Percentiles rank a stretch among this genome's conserved stretches.
phyloP scores from a whole-genome alignment of 257 asterid species.

The Nicotiana knightiana region DNA sequence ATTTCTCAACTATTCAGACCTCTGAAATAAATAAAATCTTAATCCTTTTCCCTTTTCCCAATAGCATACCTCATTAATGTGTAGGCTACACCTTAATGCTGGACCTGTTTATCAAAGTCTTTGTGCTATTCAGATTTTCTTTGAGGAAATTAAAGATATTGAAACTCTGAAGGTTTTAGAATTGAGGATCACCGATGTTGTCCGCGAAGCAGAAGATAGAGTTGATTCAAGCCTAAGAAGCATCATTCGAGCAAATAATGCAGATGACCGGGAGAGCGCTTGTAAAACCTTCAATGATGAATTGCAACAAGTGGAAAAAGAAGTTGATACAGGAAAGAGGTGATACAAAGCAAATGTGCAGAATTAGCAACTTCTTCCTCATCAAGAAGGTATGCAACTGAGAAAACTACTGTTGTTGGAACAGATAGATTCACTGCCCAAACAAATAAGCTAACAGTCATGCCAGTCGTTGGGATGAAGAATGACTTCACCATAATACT shows the following conservation, averaged over 20 bases:
- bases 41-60: too few relatives aligned
- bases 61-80: too few relatives aligned
- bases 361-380: neutral
- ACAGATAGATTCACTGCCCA: too few relatives aligned
- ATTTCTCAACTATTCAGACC: too few relatives aligned
- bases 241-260: neutral
- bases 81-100: too few relatives aligned
- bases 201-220: conserved; percentile 7
- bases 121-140: too few relatives aligned
- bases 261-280: neutral
- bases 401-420: neutral
- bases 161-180: neutral
- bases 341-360: neutral
- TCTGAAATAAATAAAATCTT: too few relatives aligned
- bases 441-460: too few relatives aligned
- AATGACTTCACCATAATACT: neutral
- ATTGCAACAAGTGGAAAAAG: neutral
- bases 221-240: conserved; percentile 1
- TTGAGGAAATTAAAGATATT: too few relatives aligned
- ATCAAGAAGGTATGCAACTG: neutral
- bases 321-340: too few relatives aligned
- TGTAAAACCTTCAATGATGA: neutral
- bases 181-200: conserved; percentile 8
- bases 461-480: neutral
- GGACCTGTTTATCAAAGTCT: too few relatives aligned